Conservation (phyloP, 2,329 filamentous ascomycete genomes). For the Sporothrix mexicana region DNA sequence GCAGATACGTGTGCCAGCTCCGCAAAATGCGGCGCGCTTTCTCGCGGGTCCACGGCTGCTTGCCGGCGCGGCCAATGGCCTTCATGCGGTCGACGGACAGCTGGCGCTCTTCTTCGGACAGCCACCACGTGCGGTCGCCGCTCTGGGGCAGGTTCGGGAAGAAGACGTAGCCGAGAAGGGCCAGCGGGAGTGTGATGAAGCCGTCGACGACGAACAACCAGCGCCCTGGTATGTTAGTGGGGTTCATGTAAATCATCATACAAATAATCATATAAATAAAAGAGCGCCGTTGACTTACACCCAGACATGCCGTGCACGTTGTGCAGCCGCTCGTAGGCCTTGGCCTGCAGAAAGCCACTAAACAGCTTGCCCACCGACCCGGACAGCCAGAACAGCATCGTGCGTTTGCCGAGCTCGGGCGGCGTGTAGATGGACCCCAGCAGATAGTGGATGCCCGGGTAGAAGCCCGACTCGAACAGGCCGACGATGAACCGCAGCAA, state of each 20-base stretch:
- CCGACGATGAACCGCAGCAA: constrained; percentile 61
- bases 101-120: constrained; percentile 46
- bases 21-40: constrained; percentile 45
- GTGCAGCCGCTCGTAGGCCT: constrained; percentile 58
- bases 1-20: constrained; percentile 50
- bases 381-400: constrained; percentile 66
- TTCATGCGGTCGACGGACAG: constrained; percentile 45
- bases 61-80: constrained; percentile 47
- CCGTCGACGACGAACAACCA: neutral
- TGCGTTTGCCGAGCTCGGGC: constrained; percentile 66
- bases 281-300: constrained; percentile 41
- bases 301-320: constrained; percentile 56
- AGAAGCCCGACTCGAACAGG: constrained; percentile 58
- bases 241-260: no score
- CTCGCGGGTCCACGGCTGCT: constrained; percentile 45
- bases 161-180: constrained; percentile 56
- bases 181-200: constrained; percentile 51
- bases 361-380: constrained; percentile 55
- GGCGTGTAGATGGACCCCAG: constrained; percentile 64
- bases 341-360: constrained; percentile 53
- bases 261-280: no score
- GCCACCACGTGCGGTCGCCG: constrained; percentile 47
- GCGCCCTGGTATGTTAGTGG: neutral
- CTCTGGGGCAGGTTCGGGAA: constrained; percentile 57
- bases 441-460: constrained; percentile 58